These are phyloP conservation scores for Fusarium annulatum DNA, from an alignment of 2,329 filamentous ascomycete genomes.

Conservation along the genomic window DNA sequence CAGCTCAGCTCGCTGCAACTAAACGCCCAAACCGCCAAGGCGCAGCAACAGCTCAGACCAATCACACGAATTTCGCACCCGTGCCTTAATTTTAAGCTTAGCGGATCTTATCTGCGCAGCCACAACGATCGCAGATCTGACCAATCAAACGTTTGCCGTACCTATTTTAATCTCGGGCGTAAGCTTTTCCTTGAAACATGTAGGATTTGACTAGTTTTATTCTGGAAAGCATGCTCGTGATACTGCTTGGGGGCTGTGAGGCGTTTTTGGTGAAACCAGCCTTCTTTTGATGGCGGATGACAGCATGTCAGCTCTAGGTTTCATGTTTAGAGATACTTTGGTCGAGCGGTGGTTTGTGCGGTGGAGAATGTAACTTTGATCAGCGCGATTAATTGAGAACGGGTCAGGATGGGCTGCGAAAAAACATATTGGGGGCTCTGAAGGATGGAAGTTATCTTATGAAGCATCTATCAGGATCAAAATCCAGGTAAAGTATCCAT, in stretches of 20 bases:
- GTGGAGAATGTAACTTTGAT: not conserved
- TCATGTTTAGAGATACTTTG: not conserved
- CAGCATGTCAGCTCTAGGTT: not conserved
- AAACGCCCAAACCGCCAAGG: not conserved
- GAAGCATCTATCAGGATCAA: not conserved
- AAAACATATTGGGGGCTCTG: too few relatives aligned
- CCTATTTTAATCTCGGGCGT: not conserved
- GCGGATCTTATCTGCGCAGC: not conserved
- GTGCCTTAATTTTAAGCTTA: slow-evolving; percentile 1
- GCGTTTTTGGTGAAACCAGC: not conserved
- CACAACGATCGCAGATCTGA: not conserved
- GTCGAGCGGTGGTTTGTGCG: not conserved
- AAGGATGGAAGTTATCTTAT: not conserved
- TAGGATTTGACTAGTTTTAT: not conserved
- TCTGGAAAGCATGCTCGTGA: not conserved
- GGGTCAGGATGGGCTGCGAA: not conserved
- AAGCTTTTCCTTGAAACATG: not conserved
- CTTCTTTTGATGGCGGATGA: not conserved
- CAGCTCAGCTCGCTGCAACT: not conserved
- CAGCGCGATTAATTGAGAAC: not conserved
- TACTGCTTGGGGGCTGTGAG: not conserved
- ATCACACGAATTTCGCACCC: not conserved
- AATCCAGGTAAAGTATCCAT: not conserved
- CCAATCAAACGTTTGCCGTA: not conserved
- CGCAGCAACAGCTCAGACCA: not conserved